phyloP scores from a whole-genome alignment of 495 filamentous ascomycete genomes.

The Penicillium arizonense region DNA sequence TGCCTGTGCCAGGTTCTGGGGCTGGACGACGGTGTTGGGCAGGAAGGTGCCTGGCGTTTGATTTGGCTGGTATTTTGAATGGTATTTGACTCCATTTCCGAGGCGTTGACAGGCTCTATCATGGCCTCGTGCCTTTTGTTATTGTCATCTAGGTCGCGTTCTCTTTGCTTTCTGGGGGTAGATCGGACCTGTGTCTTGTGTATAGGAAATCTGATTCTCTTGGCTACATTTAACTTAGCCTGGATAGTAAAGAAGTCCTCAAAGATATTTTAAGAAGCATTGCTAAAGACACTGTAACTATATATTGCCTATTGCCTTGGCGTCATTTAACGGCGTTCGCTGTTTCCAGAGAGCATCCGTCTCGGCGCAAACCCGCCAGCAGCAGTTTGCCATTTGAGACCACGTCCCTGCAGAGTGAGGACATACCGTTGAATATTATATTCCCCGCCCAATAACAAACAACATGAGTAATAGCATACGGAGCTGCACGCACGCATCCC shows the following conservation, averaged over 20 bases:
- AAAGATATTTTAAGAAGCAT: not conserved
- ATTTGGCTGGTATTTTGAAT: slow-evolving; percentile 14
- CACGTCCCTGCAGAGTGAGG: not conserved
- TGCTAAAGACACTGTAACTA: not conserved
- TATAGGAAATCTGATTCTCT: slow-evolving; percentile 2
- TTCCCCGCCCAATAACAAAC: not conserved
- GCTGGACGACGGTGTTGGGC: slow-evolving; percentile 21
- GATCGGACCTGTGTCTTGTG: slow-evolving; percentile 14
- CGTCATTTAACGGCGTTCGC: too few species aligned
- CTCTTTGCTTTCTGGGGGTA: slow-evolving; percentile 15
- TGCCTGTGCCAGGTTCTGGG: slow-evolving; percentile 9
- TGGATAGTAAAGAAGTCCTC: too few species aligned
- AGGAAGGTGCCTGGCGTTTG: slow-evolving; percentile 25
- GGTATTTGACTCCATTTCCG: slow-evolving; percentile 20
- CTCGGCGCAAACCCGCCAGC: too few species aligned
- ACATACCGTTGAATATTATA: not conserved
- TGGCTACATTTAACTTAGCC: not conserved
- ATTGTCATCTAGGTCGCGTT: slow-evolving; percentile 14
- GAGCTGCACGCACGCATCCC: slow-evolving; percentile 19
- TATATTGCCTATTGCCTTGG: not conserved
- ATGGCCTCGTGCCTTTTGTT: slow-evolving; percentile 13
- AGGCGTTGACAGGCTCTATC: slow-evolving; percentile 23
- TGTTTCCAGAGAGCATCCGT: too few species aligned
- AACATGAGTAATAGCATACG: not conserved
- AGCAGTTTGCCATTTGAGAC: not conserved